These are phyloP conservation scores for Flaveria trinervia DNA, from an alignment of 129 eudicot species.

Conservation along the genomic window DNA sequence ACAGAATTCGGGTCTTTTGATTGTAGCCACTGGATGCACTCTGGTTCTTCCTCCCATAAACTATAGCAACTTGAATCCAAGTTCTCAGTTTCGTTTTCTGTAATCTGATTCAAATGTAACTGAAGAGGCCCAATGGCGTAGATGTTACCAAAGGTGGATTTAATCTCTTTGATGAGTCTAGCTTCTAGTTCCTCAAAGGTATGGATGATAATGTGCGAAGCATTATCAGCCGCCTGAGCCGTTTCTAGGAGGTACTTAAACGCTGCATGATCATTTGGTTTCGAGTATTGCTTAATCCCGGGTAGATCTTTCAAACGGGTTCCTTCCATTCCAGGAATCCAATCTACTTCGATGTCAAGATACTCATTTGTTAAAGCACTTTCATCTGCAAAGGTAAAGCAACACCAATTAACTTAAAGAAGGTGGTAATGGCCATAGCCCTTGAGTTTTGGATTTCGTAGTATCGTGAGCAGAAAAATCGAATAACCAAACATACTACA, in stretches of 20 bases:
- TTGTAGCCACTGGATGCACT: conserved; percentile 54
- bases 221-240: conserved; percentile 20
- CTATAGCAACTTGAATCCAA: conserved; percentile 23
- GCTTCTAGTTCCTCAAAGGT: conserved; percentile 38
- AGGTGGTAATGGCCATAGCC: no score
- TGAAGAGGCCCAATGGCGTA: conserved; percentile 41
- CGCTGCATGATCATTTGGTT: background rate
- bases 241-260: conserved; percentile 20
- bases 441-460: no score
- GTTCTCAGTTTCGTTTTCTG: background rate
- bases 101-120: conserved; percentile 19
- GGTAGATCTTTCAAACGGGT: conserved; percentile 35
- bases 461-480: no score
- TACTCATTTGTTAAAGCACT: conserved; percentile 33
- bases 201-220: conserved; percentile 36
- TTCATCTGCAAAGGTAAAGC: conserved; percentile 19
- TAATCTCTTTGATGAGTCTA: conserved; percentile 23
- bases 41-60: conserved; percentile 42
- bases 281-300: background rate
- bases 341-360: conserved; percentile 37
- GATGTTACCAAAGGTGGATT: conserved; percentile 22
- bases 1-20: conserved; percentile 38
- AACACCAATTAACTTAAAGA: background rate
- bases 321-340: conserved; percentile 48
- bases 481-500: no score